Evolutionary conservation across 1,139 yeast species (phyloP).

Genomic region (Suhomyces terraborum): DNA sequence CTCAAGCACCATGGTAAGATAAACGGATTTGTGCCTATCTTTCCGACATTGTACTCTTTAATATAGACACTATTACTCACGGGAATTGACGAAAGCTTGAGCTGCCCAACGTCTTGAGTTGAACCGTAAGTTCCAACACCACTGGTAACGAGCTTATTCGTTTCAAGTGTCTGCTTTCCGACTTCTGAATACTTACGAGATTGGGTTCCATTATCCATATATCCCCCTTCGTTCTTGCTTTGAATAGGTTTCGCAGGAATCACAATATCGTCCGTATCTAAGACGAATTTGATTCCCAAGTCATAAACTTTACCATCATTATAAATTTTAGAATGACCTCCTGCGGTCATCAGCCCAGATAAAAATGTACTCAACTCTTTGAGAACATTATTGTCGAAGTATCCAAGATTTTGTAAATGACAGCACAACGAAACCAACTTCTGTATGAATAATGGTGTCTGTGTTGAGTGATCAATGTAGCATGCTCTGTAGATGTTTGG

Average conservation of each 20-base stretch:
- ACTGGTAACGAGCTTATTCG: conserved; percentile 21
- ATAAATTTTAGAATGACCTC: conserved; percentile 90
- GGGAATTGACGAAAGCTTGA: conserved; percentile 29
- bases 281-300: conserved; percentile 69
- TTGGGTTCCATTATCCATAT: neutral
- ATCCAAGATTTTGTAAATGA: conserved; percentile 62
- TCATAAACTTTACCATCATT: conserved; percentile 85
- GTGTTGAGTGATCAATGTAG: conserved; percentile 69
- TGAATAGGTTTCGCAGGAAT: conserved; percentile 25
- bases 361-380: conserved; percentile 80
- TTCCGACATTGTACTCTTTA: conserved; percentile 61
- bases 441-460: conserved; percentile 49
- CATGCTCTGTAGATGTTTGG: conserved; percentile 90
- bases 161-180: conserved; percentile 2
- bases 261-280: conserved; percentile 72
- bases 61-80: conserved; percentile 53
- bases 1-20: conserved; percentile 91
- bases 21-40: conserved; percentile 74
- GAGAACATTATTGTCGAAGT: conserved; percentile 72
- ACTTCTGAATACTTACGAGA: neutral
- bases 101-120: conserved; percentile 9
- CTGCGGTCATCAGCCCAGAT: conserved; percentile 91
- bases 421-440: conserved; percentile 50
- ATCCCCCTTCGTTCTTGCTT: neutral
- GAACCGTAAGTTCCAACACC: conserved; percentile 27